These are phyloP conservation scores for Botrytis medusae DNA, from an alignment of 2,329 filamentous ascomycete genomes.

Conservation along the genomic window DNA sequence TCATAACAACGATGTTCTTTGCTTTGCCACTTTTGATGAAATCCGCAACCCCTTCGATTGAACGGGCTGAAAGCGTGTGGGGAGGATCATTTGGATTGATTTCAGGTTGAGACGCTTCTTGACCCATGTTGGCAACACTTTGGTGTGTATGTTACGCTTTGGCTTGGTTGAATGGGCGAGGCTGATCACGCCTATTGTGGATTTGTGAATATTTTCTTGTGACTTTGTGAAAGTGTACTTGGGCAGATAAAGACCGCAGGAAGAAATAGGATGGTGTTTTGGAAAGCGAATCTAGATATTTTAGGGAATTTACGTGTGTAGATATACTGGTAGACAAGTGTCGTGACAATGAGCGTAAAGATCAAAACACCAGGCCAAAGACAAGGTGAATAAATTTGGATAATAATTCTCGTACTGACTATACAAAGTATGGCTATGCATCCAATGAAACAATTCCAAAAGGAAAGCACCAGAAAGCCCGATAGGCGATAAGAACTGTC, in stretches of 20 bases:
- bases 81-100: constrained; percentile 63
- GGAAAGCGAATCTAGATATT: not conserved
- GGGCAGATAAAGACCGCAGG: not conserved
- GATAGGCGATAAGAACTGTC: not conserved
- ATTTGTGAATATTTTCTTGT: not conserved
- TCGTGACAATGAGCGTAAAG: not conserved
- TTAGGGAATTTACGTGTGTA: not conserved
- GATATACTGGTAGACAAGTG: not conserved
- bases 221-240: too few species aligned
- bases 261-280: not conserved
- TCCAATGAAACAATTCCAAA: not conserved
- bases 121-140: constrained; percentile 69
- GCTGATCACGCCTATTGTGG: not conserved
- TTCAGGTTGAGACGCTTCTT: constrained; percentile 69
- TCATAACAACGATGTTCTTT: constrained; percentile 79
- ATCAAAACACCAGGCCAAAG: not conserved
- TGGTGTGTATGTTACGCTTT: constrained; percentile 20
- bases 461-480: not conserved
- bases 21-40: constrained; percentile 71
- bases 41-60: constrained; percentile 72
- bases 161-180: not conserved
- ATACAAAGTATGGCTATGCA: not conserved
- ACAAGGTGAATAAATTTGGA: not conserved
- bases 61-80: constrained; percentile 64
- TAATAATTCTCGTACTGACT: not conserved